Percentiles rank a stretch among this genome's conserved stretches.
Conservation (phyloP, 2,329 filamentous ascomycete genomes). For the Pseudonectria foliicola region DNA sequence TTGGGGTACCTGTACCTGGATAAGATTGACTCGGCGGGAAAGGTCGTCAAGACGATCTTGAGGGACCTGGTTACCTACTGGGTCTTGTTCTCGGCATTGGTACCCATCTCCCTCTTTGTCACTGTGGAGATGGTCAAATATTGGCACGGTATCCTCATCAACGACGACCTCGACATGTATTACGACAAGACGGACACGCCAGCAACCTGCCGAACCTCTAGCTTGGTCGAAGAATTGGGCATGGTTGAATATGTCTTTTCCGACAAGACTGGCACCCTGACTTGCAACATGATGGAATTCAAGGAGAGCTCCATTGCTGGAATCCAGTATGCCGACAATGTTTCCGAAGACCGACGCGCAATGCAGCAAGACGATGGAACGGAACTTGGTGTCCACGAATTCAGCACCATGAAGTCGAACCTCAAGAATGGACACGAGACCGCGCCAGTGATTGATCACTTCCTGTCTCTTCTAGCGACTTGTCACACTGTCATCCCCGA, state of each 20-base stretch:
- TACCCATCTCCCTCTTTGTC: conserved; percentile 96
- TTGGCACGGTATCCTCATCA: conserved; percentile 95
- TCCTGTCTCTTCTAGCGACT: conserved; percentile 76
- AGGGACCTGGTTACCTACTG: conserved; percentile 96
- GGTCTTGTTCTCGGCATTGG: conserved; percentile 93
- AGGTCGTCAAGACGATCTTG: conserved; percentile 72
- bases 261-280: conserved; percentile 94
- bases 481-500: conserved; percentile 98
- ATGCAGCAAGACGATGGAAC: conserved; percentile 72
- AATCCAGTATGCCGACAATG: conserved; percentile 86
- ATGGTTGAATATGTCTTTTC: conserved; percentile 99
- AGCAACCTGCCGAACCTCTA: conserved; percentile 91
- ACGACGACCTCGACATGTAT: conserved; percentile 96
- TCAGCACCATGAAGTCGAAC: conserved; percentile 67
- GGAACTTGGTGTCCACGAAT: conserved; percentile 77
- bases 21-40: conserved; percentile 44
- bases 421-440: conserved; percentile 46
- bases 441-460: conserved; percentile 60
- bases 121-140: conserved; percentile 98
- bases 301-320: conserved; percentile 90
- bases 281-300: conserved; percentile 99
- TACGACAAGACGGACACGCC: conserved; percentile 93
- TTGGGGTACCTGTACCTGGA: conserved; percentile 69
- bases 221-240: conserved; percentile 90
- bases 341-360: conserved; percentile 82